These are phyloP conservation scores for Pythium phragmitis DNA, from an alignment of 352 stramenopile species.

Conservation along the genomic window DNA sequence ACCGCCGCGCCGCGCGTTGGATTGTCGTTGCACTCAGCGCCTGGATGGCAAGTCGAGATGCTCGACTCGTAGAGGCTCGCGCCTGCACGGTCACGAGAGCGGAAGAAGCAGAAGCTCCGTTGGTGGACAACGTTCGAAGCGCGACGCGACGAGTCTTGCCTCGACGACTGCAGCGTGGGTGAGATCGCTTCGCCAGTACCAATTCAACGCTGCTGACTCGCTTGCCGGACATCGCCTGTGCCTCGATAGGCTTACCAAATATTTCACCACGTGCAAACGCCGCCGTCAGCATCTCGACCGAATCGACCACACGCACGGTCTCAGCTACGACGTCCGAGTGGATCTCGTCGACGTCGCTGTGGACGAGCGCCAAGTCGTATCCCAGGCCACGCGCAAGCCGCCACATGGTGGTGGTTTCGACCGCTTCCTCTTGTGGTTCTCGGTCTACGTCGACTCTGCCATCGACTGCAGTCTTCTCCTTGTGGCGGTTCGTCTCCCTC, in stretches of 20 bases:
- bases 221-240: not conserved
- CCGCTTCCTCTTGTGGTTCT: not conserved
- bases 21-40: constrained; percentile 10
- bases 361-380: constrained; percentile 9
- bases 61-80: constrained; percentile 4
- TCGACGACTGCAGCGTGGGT: not conserved
- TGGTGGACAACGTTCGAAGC: not conserved
- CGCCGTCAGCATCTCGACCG: constrained; percentile 17
- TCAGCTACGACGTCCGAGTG: constrained; percentile 5
- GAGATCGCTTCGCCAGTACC: not conserved
- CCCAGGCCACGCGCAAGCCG: constrained; percentile 3
- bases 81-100: not conserved
- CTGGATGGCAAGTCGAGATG: constrained; percentile 9
- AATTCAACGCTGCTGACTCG: not conserved
- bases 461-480: not conserved
- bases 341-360: constrained; percentile 12
- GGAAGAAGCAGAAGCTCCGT: not conserved
- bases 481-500: not conserved
- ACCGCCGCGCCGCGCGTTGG: constrained; percentile 14
- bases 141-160: not conserved
- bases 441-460: not conserved
- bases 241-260: not conserved
- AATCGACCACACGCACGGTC: not conserved
- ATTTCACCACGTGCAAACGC: not conserved
- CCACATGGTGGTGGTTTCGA: not conserved